phyloP scores from a whole-genome alignment of 1,139 yeast genomes.

The Hyphopichia pseudoburtonii region DNA sequence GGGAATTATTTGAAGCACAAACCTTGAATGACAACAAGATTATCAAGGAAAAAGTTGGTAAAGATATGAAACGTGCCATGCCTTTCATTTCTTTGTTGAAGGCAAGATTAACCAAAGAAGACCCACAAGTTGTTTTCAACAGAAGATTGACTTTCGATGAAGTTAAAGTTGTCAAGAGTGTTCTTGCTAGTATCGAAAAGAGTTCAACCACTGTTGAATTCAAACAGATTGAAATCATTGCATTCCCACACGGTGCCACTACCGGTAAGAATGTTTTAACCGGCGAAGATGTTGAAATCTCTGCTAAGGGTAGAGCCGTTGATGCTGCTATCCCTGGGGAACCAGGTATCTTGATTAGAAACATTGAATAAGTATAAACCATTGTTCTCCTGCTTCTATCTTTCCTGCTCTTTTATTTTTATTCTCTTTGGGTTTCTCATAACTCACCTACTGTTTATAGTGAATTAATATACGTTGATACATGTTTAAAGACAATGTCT shows the following conservation, averaged over 20 bases:
- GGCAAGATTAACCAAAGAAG: slow-evolving; percentile 68
- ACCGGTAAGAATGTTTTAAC: slow-evolving; percentile 65
- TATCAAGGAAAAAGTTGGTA: slow-evolving; percentile 64
- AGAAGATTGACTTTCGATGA: slow-evolving; percentile 85
- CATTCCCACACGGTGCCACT: slow-evolving; percentile 62
- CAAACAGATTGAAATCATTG: slow-evolving; percentile 50
- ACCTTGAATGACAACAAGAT: slow-evolving; percentile 60
- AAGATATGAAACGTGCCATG: slow-evolving; percentile 95
- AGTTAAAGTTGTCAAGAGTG: slow-evolving; percentile 61
- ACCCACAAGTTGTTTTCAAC: slow-evolving; percentile 78
- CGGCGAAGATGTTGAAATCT: slow-evolving; percentile 68
- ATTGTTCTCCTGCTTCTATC: not conserved
- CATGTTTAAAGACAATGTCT: no score
- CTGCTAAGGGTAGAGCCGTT: slow-evolving; percentile 63
- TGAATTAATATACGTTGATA: no score
- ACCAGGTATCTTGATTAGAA: slow-evolving; percentile 81
- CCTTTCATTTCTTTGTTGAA: slow-evolving; percentile 88
- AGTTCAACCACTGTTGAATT: slow-evolving; percentile 66
- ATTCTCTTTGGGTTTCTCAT: not conserved
- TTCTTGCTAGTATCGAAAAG: slow-evolving; percentile 54
- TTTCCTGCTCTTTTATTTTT: not conserved
- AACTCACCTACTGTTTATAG: not conserved
- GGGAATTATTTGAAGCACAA: slow-evolving; percentile 69
- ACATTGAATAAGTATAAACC: slow-evolving; percentile 30
- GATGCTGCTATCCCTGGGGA: slow-evolving; percentile 90